Evolutionary conservation across 192 early-diverging fungal species (phyloP).

Genomic region (Linnemannia zychae): DNA sequence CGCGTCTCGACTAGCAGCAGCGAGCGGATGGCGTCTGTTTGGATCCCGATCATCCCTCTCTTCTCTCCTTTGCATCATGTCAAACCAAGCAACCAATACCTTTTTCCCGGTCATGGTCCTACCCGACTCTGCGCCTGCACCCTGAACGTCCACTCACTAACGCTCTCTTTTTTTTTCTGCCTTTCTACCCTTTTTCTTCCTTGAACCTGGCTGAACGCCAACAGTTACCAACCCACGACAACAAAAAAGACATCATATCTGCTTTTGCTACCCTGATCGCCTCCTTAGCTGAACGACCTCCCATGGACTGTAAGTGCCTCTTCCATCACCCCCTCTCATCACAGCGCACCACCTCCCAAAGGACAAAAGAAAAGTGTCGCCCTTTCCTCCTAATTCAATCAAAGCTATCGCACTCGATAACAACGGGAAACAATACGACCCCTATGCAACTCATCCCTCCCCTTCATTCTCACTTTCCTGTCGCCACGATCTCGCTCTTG

Average conservation of each 20-base stretch:
- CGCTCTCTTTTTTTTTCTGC: conserved; percentile 2
- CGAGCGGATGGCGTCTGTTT: not conserved
- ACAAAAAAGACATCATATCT: not conserved
- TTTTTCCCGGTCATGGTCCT: not conserved
- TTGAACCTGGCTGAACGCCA: not conserved
- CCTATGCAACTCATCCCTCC: not conserved
- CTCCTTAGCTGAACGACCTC: not conserved
- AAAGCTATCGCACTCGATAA: not conserved
- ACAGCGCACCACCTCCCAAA: not conserved
- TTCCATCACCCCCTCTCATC: not conserved
- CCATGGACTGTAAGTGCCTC: conserved; percentile 29
- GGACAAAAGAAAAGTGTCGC: not conserved
- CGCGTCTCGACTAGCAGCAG: not conserved
- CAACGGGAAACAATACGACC: not conserved
- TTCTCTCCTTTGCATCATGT: not conserved
- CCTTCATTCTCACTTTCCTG: not conserved
- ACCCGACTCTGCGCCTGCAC: not conserved
- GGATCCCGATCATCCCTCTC: not conserved
- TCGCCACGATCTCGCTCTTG: not conserved
- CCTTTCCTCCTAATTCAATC: not conserved
- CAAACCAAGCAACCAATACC: not conserved
- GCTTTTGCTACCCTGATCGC: not conserved
- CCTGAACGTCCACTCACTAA: not conserved
- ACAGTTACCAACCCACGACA: not conserved
- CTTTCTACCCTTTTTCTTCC: not conserved